These are phyloP conservation scores for Chrysanthemum makinoi DNA, from an alignment of 129 eudicot species.

Conservation along the genomic window DNA sequence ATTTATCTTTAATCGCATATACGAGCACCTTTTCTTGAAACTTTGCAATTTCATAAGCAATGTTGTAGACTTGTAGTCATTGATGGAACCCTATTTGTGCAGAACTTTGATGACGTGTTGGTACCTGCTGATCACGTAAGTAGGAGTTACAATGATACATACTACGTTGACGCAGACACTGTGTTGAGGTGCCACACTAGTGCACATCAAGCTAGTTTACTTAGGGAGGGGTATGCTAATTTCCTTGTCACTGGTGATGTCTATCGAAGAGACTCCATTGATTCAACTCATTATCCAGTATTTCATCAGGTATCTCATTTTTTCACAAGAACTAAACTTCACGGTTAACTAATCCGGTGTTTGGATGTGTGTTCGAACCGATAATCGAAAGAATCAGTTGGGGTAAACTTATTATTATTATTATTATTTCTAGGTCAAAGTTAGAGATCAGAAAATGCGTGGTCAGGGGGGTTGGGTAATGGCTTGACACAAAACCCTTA, in stretches of 20 bases:
- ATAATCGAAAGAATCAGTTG: background rate
- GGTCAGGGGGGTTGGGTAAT: too few relatives aligned
- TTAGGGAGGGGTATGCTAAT: conserved; percentile 75
- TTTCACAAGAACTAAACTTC: background rate
- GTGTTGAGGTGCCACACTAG: conserved; percentile 98
- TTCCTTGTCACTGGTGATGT: conserved; percentile 97
- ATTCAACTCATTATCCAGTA: conserved; percentile 97
- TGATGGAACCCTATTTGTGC: conserved; percentile 32
- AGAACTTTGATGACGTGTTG: conserved; percentile 98
- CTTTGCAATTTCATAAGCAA: background rate
- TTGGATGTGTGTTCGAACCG: background rate
- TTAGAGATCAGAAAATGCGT: too few relatives aligned
- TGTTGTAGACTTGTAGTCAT: background rate
- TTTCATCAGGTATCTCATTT: conserved; percentile 81
- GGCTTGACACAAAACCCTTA: too few relatives aligned
- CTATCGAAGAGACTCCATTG: conserved; percentile 95
- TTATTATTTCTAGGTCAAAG: background rate
- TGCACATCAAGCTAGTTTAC: conserved; percentile 96
- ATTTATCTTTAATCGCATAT: background rate
- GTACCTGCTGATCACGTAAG: conserved; percentile 98
- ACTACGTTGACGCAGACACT: conserved; percentile 81
- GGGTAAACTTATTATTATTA: too few relatives aligned
- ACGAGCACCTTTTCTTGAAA: background rate
- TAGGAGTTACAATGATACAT: conserved; percentile 96
- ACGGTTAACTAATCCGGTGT: conserved; percentile 3